A percentile compares a stretch with the other conserved stretches of the same genome.
phyloP scores from a whole-genome alignment of 805 yeast species.

The Candida silvicultrix region DNA sequence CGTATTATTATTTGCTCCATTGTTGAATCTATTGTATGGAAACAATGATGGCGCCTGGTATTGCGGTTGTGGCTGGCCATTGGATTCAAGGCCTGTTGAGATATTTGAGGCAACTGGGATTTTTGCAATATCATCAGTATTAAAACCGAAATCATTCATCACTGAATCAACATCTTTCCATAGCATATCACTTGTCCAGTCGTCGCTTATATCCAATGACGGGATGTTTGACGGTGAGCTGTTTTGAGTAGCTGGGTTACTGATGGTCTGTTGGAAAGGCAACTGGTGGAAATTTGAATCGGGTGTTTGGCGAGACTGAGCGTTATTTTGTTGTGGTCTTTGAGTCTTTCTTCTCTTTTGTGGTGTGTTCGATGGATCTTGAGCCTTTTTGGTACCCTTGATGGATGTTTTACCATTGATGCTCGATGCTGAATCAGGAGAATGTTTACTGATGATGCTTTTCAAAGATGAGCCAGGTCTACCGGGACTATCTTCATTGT shows the following conservation, averaged over 20 bases:
- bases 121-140: constrained; percentile 33
- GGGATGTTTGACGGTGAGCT: constrained; percentile 18
- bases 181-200: constrained; percentile 36
- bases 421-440: neutral
- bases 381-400: neutral
- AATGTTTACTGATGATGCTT: constrained; percentile 11
- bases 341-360: neutral
- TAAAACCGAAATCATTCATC: constrained; percentile 91
- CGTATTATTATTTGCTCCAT: neutral
- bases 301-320: neutral
- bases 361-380: neutral
- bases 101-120: neutral
- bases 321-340: neutral
- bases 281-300: neutral
- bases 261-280: neutral
- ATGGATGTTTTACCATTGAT: constrained; percentile 1
- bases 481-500: constrained; percentile 9
- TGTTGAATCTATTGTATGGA: neutral
- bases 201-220: constrained; percentile 31
- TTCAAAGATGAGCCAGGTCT: constrained; percentile 9
- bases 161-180: constrained; percentile 82
- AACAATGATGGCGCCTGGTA: neutral
- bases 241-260: neutral
- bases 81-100: neutral
- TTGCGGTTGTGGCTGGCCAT: neutral